A percentile compares a stretch with the other conserved stretches of the same genome.
Conservation (phyloP, 2,329 filamentous ascomycete species). For the Bisporella sp. region DNA sequence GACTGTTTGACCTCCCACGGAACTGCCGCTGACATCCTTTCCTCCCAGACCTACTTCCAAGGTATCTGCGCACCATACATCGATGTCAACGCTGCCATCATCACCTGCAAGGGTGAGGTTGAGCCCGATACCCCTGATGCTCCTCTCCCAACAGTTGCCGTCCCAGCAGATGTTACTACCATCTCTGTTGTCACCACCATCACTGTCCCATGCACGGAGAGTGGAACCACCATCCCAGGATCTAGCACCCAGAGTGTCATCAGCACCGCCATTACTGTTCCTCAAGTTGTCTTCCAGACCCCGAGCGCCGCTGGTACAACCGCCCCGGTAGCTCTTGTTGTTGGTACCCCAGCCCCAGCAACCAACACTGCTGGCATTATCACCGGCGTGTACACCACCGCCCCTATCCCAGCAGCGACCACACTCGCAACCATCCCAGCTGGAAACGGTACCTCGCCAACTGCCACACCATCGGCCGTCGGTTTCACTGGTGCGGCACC, state of each 20-base stretch:
- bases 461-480: not conserved
- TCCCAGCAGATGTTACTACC: slow-evolving; percentile 39
- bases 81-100: slow-evolving; percentile 73
- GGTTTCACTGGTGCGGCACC: not conserved
- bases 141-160: slow-evolving; percentile 11
- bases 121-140: slow-evolving; percentile 42
- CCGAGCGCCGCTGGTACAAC: slow-evolving; percentile 4
- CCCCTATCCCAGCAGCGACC: slow-evolving; percentile 12
- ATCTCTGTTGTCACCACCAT: slow-evolving; percentile 43
- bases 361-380: slow-evolving; percentile 10
- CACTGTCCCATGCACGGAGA: slow-evolving; percentile 42
- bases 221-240: slow-evolving; percentile 40
- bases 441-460: not conserved
- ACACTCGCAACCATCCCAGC: not conserved
- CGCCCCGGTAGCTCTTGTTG: slow-evolving; percentile 10
- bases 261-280: slow-evolving; percentile 43
- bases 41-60: slow-evolving; percentile 77
- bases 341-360: slow-evolving; percentile 33
- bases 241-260: slow-evolving; percentile 41
- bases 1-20: slow-evolving; percentile 75
- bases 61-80: slow-evolving; percentile 80
- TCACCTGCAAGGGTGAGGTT: slow-evolving; percentile 63
- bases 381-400: slow-evolving; percentile 16
- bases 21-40: slow-evolving; percentile 56
- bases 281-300: slow-evolving; percentile 41